Conservation (phyloP, 495 filamentous ascomycete genomes). For the Neurospora sp. region DNA sequence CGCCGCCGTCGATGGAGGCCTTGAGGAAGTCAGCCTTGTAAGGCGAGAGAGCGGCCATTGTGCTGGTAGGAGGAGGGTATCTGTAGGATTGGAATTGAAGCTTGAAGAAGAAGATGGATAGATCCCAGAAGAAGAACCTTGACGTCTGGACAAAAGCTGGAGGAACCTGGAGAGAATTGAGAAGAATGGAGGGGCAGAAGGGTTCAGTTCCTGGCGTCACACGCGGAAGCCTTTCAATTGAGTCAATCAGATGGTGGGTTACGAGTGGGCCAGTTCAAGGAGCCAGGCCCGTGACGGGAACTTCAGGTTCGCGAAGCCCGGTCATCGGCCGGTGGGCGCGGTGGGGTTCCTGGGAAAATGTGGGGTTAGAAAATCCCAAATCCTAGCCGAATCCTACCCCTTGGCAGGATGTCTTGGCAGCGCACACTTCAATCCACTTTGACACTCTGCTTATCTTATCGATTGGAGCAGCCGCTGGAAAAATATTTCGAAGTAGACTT, state of each 20-base stretch:
- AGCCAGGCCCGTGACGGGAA: no score
- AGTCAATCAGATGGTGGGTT: neutral
- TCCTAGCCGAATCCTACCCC: neutral
- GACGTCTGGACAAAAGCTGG: neutral
- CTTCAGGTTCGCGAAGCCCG: neutral
- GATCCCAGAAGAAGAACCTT: neutral
- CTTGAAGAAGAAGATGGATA: neutral
- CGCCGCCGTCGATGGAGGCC: slow-evolving; percentile 57
- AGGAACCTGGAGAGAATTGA: neutral
- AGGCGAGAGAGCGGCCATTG: slow-evolving; percentile 27
- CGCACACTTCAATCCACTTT: neutral
- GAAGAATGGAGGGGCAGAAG: neutral
- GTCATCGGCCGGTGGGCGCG: neutral
- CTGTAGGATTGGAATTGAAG: neutral
- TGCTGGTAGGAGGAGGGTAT: neutral
- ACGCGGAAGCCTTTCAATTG: neutral
- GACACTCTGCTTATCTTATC: slow-evolving; percentile 20
- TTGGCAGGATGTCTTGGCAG: neutral
- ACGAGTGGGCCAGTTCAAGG: neutral
- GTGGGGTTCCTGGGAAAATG: neutral
- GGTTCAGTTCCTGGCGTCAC: neutral
- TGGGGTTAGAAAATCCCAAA: neutral
- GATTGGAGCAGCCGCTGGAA: slow-evolving; percentile 12
- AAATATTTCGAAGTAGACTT: slow-evolving; percentile 19
- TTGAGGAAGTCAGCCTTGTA: slow-evolving; percentile 59